Evolutionary conservation across 768 basidiomycete genomes (phyloP).

Genomic region (Kockovaella imperatae): DNA sequence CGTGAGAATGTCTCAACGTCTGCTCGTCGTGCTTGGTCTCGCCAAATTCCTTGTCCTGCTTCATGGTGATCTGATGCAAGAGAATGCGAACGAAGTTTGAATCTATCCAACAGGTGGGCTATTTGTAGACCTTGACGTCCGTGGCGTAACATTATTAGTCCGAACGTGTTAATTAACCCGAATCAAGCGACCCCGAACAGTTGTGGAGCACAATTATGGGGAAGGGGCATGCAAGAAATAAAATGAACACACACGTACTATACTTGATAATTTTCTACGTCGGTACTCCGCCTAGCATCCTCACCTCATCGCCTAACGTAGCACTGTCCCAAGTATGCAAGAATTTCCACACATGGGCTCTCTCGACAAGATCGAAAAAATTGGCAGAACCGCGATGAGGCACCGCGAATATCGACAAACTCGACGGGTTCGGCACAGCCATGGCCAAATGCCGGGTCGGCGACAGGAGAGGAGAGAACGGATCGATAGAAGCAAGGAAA

Average conservation of each 20-base stretch:
- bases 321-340: not conserved
- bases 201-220: too few relatives aligned
- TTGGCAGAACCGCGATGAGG: constrained; percentile 20
- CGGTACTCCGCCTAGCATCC: constrained; percentile 11
- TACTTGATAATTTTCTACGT: not conserved
- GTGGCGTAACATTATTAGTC: too few relatives aligned
- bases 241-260: not conserved
- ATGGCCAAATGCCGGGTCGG: constrained; percentile 1
- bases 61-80: too few relatives aligned
- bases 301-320: not conserved
- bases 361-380: constrained; percentile 34
- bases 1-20: too few relatives aligned
- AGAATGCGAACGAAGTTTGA: too few relatives aligned
- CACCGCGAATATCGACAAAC: constrained; percentile 14
- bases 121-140: too few relatives aligned
- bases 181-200: too few relatives aligned
- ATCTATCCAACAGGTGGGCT: too few relatives aligned
- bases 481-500: constrained; percentile 15
- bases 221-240: not conserved
- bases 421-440: constrained; percentile 13
- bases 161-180: too few relatives aligned
- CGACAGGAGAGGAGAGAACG: constrained; percentile 11
- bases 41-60: too few relatives aligned
- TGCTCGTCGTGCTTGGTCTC: too few relatives aligned
- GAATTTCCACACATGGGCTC: constrained; percentile 14